phyloP scores from a whole-genome alignment of 306 rosid species.

The Inga oerstediana region DNA sequence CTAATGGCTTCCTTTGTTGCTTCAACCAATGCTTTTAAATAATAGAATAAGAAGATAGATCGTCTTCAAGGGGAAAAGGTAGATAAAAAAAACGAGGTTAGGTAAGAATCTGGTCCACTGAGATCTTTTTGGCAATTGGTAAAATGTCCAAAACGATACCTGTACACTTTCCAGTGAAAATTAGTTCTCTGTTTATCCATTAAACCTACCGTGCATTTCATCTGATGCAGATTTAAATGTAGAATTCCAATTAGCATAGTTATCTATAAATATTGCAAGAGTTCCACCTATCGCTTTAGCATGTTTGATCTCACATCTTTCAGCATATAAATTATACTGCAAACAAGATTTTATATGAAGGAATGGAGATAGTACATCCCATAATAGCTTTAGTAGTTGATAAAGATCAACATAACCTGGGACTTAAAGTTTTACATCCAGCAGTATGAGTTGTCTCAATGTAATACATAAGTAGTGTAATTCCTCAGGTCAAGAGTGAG shows the following conservation, averaged over 20 bases:
- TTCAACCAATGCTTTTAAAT: slow-evolving; percentile 59
- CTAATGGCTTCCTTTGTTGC: slow-evolving; percentile 83
- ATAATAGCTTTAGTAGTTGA: not conserved
- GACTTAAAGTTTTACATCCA: not conserved
- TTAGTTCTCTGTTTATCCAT: slow-evolving; percentile 20
- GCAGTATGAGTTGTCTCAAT: not conserved
- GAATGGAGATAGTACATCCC: not conserved
- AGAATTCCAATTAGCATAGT: slow-evolving; percentile 23
- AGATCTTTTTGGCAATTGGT: slow-evolving; percentile 45
- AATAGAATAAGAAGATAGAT: not conserved
- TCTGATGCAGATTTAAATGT: slow-evolving; percentile 21
- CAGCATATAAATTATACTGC: not conserved
- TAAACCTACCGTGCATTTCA: not conserved
- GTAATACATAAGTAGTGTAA: not conserved
- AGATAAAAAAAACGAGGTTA: slow-evolving; percentile 40
- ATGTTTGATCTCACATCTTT: not conserved
- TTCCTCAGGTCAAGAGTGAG: not conserved
- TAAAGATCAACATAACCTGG: not conserved
- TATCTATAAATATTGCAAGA: slow-evolving; percentile 11
- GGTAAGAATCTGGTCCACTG: slow-evolving; percentile 45
- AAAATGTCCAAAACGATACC: slow-evolving; percentile 43
- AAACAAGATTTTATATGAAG: too few relatives aligned
- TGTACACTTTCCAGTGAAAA: slow-evolving; percentile 35
- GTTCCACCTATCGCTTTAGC: slow-evolving; percentile 5
- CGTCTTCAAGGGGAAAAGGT: slow-evolving; percentile 26